These are phyloP conservation scores for Nicotiana obtusifolia DNA, from an alignment of 257 asterid species.

Conservation along the genomic window DNA sequence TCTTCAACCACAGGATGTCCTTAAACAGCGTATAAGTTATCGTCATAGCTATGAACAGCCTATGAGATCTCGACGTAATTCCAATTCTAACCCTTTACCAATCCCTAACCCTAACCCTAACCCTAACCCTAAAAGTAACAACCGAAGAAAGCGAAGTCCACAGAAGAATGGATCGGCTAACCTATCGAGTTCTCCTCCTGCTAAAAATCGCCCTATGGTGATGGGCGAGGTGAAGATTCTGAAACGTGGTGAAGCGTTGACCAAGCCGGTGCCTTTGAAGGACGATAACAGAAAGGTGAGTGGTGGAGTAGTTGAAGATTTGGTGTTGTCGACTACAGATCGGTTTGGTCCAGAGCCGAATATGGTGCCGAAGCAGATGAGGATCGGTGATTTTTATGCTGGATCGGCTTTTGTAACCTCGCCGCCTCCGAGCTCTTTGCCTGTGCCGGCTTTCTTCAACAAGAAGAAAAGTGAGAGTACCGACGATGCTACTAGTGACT, in stretches of 20 bases:
- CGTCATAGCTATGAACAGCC: background rate
- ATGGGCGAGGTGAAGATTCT: slow-evolving; percentile 31
- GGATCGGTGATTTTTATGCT: slow-evolving; percentile 19
- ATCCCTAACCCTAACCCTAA: slow-evolving; percentile 2
- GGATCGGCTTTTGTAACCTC: slow-evolving; percentile 24
- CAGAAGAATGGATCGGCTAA: background rate
- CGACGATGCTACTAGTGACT: slow-evolving; percentile 16
- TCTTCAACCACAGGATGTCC: slow-evolving; percentile 26
- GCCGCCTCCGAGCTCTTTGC: slow-evolving; percentile 32
- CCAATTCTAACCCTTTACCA: background rate
- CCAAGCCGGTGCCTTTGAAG: background rate
- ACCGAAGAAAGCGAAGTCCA: slow-evolving; percentile 15
- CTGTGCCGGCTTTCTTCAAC: slow-evolving; percentile 24
- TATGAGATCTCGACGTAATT: slow-evolving; percentile 11
- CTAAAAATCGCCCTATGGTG: background rate
- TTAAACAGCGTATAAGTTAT: background rate
- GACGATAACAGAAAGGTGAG: background rate
- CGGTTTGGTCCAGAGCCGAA: slow-evolving; percentile 17
- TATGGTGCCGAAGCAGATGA: slow-evolving; percentile 8
- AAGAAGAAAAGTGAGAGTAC: slow-evolving; percentile 11
- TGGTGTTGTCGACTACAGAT: slow-evolving; percentile 6
- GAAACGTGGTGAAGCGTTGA: slow-evolving; percentile 28
- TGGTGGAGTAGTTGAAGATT: background rate
- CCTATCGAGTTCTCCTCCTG: background rate
- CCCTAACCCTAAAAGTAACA: background rate